A percentile compares a stretch with the other conserved stretches of the same genome.
These are phyloP conservation scores for Arthrobotrys conoides DNA, from an alignment of 2,329 filamentous ascomycete species.

Conservation along the genomic window DNA sequence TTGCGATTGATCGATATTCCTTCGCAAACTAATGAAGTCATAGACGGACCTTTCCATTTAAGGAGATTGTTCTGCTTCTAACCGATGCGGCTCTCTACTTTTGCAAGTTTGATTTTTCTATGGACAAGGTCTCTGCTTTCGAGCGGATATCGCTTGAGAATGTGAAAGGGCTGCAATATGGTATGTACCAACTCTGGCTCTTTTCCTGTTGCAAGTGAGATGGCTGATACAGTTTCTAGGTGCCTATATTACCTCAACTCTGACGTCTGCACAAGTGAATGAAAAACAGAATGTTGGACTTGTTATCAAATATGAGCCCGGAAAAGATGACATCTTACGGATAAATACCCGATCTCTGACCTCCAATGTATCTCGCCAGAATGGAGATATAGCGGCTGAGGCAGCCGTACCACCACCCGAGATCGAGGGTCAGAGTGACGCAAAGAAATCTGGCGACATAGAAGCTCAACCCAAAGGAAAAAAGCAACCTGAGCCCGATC, in stretches of 20 bases:
- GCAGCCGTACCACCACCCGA: slow-evolving; percentile 60
- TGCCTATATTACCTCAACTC: slow-evolving; percentile 89
- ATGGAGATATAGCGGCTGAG: slow-evolving; percentile 61
- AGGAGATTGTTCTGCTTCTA: slow-evolving; percentile 88
- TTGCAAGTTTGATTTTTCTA: slow-evolving; percentile 93
- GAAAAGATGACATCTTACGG: slow-evolving; percentile 77
- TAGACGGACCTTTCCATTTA: slow-evolving; percentile 79
- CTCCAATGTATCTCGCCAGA: slow-evolving; percentile 67
- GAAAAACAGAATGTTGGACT: slow-evolving; percentile 86
- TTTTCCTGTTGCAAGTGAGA: neutral
- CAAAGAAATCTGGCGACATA: slow-evolving; percentile 31
- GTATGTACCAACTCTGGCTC: slow-evolving; percentile 66
- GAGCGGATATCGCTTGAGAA: slow-evolving; percentile 85
- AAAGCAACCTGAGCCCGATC: slow-evolving; percentile 11
- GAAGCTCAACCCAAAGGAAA: slow-evolving; percentile 15
- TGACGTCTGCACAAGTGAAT: slow-evolving; percentile 82
- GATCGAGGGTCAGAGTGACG: slow-evolving; percentile 68
- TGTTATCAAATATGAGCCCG: slow-evolving; percentile 81
- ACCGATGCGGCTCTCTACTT: slow-evolving; percentile 89
- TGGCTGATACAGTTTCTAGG: slow-evolving; percentile 43
- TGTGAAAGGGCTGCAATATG: slow-evolving; percentile 80
- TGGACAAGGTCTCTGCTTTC: slow-evolving; percentile 93
- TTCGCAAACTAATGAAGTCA: slow-evolving; percentile 53
- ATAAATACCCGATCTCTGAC: slow-evolving; percentile 88
- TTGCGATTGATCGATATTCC: neutral